Evolutionary conservation across 768 basidiomycete genomes (phyloP).

Genomic region (Termitomyces sp.): DNA sequence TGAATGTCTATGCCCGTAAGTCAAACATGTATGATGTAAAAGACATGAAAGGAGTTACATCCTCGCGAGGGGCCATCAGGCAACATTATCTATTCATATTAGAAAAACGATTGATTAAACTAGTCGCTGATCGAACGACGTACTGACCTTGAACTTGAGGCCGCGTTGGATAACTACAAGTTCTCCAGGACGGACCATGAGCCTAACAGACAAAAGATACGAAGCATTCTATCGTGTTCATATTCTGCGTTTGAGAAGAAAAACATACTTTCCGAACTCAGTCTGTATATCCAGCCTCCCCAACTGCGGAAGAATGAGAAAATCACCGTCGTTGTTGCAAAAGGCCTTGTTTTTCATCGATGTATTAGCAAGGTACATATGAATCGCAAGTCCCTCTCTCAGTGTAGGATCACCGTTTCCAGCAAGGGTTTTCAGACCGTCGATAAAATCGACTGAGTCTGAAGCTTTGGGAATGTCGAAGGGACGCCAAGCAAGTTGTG

Average conservation of each 20-base stretch:
- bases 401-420: conserved; percentile 59
- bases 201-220: conserved; percentile 20
- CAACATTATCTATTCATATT: conserved; percentile 32
- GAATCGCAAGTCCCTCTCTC: conserved; percentile 61
- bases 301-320: conserved; percentile 60
- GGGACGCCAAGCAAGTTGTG: conserved; percentile 63
- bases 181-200: conserved; percentile 64
- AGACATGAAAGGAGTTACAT: conserved; percentile 31
- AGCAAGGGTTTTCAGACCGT: conserved; percentile 57
- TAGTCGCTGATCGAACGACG: too few species aligned
- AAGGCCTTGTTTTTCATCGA: conserved; percentile 61
- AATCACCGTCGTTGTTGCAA: conserved; percentile 60
- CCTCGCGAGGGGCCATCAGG: conserved; percentile 60
- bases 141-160: conserved; percentile 55
- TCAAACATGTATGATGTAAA: not conserved
- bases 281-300: conserved; percentile 66
- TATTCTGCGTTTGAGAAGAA: not conserved
- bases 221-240: not conserved
- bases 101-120: not conserved
- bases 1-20: conserved; percentile 40
- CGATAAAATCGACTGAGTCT: conserved; percentile 45
- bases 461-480: conserved; percentile 44
- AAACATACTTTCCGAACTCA: conserved; percentile 56
- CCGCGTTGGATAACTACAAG: conserved; percentile 61
- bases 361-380: conserved; percentile 53